Evolutionary conservation across 169 alveolate genomes (phyloP).

Genomic region (Cryptosporidium sp.): DNA sequence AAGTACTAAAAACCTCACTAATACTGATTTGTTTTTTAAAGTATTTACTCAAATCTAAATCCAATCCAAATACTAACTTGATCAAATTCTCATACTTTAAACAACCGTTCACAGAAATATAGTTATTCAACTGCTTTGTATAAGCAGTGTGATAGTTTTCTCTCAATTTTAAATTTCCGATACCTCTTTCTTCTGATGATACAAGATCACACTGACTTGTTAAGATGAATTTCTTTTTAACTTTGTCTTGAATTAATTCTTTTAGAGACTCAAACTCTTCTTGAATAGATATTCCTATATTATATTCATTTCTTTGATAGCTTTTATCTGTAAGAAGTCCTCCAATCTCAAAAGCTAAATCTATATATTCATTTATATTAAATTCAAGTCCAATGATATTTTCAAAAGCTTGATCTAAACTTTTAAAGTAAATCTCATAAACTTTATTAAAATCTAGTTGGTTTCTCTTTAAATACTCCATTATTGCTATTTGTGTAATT

Average conservation of each 20-base stretch:
- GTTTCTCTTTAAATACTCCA: conserved; percentile 12
- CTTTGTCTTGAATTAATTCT: background rate
- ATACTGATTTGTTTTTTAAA: background rate
- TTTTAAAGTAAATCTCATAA: conserved; percentile 11
- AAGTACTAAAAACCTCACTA: background rate
- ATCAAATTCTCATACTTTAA: background rate
- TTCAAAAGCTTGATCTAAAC: conserved; percentile 16
- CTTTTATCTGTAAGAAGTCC: background rate
- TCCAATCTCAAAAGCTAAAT: conserved; percentile 10
- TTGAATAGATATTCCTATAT: background rate
- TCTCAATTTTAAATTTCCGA: conserved; percentile 12
- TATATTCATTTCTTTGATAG: background rate
- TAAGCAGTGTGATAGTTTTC: background rate
- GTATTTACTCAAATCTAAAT: background rate
- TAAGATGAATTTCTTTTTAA: background rate
- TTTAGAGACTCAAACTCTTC: conserved; percentile 2
- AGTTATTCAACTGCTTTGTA: conserved; percentile 38
- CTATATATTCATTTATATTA: conserved; percentile 2
- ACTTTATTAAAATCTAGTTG: conserved; percentile 8
- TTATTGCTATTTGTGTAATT: background rate
- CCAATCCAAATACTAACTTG: conserved; percentile 21
- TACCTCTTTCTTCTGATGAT: background rate
- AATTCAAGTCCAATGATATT: background rate
- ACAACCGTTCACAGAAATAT: background rate
- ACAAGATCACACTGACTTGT: background rate